phyloP scores from a whole-genome alignment of 148 eudicot species.

The Cornus florida region DNA sequence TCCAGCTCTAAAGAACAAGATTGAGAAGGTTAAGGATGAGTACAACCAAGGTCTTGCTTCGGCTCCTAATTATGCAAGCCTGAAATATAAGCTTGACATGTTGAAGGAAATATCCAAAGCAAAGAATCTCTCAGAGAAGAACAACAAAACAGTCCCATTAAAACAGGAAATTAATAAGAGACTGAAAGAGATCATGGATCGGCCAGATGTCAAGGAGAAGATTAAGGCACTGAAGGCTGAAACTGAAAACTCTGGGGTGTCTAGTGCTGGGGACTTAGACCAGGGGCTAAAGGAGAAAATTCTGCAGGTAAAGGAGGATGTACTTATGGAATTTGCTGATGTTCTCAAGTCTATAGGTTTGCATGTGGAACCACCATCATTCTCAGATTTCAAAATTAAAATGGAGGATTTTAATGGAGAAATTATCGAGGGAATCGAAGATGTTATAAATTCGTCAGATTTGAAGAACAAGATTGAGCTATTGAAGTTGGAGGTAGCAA shows the following conservation, averaged over 20 bases:
- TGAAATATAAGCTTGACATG: constrained; percentile 56
- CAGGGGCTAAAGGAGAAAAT: constrained; percentile 51
- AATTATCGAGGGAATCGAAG: constrained; percentile 49
- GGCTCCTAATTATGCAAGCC: constrained; percentile 69
- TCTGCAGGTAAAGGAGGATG: constrained; percentile 45
- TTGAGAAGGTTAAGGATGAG: constrained; percentile 61
- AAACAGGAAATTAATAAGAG: constrained; percentile 50
- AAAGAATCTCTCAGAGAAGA: constrained; percentile 45
- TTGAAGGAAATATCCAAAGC: constrained; percentile 61
- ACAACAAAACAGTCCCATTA: constrained; percentile 33
- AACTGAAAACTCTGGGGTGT: constrained; percentile 50
- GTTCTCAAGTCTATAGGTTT: constrained; percentile 48
- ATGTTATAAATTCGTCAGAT: constrained; percentile 59
- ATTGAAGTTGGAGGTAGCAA: constrained; percentile 50
- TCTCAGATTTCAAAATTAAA: constrained; percentile 35
- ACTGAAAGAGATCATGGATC: constrained; percentile 43
- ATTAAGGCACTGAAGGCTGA: constrained; percentile 60
- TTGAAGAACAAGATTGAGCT: constrained; percentile 60
- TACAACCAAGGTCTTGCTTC: constrained; percentile 48
- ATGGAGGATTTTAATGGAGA: constrained; percentile 51
- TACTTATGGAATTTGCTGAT: constrained; percentile 44
- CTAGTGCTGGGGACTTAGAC: constrained; percentile 41
- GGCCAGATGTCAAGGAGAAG: constrained; percentile 59
- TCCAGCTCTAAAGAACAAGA: constrained; percentile 47
- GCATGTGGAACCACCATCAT: constrained; percentile 33